Base-by-base conservation (phyloP, 441 rosid species). In the Bruguiera hainesii region DNA sequence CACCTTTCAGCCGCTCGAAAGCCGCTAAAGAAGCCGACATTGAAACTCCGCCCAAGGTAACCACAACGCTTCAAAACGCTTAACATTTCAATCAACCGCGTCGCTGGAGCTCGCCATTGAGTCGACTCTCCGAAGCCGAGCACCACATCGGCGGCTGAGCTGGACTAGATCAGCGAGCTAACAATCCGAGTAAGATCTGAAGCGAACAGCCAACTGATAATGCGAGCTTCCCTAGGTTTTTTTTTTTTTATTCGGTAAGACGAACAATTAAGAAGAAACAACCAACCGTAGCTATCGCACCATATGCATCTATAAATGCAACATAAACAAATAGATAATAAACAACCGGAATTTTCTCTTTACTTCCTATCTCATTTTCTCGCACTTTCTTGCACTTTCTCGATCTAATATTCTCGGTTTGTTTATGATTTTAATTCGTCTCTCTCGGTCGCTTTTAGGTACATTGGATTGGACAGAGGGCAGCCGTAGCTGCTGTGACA, bases 21-120 rank as follows among this genome's bases (percentile, higher is more conserved):
- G 91, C 86, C 66, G 93, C 91, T 79, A 88, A 68, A 73, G 97
- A 78, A 86, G 85, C 87, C 75, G 96, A 88, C 98, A 90, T 89
- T 84, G 80, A 76, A 74, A 74, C 29, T 35, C 35, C 25, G 39
- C 56, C 10, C 49, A 49, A 56, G 58, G 46, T 53, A 39, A 23
- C 18, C 52, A 60, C 67, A 65, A 48, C 39, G 59, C 60, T 65
- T 39, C 15, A 35, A 42, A 53, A 65, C 60, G 62, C 69, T 63
- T 50, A 62, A 50, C 80, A 77, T 80, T 64, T 76, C 80, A 76
- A 73, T 65, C 39, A 63, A 58, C 18, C 52, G 62, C 83, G 70
- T 60, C 68, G 56, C 66, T 70, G 19, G 56, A 63, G 56, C 21
- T 65, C 70, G 50, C 67, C 83, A 69, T 66, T 61, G 66, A 71